phyloP scores from a whole-genome alignment of 2,329 filamentous ascomycete species.

The Aureobasidium sp. region DNA sequence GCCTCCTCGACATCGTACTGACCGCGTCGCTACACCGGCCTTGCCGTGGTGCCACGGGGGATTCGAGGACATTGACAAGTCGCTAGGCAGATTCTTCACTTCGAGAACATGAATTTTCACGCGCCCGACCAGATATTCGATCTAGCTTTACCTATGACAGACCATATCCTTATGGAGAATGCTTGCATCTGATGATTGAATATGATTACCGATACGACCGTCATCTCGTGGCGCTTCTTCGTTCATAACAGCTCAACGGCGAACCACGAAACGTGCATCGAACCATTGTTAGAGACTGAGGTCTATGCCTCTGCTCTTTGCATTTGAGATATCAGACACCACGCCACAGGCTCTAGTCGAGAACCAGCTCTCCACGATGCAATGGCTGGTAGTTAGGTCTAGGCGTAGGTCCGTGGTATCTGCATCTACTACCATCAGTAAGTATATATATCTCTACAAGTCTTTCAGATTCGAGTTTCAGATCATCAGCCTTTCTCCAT shows the following conservation, averaged over 20 bases:
- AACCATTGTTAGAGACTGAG: not conserved
- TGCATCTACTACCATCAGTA: not conserved
- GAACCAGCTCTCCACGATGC: not conserved
- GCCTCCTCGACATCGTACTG: not conserved
- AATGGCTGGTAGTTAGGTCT: not conserved
- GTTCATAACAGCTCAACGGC: not conserved
- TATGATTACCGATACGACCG: not conserved
- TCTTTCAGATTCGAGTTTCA: not conserved
- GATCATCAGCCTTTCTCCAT: not conserved
- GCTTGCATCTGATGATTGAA: not conserved
- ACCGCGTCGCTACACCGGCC: not conserved
- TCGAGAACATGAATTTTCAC: not conserved
- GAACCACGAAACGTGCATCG: conserved; percentile 4
- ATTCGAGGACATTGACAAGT: not conserved
- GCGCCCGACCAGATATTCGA: not conserved
- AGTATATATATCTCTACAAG: not conserved
- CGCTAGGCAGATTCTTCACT: too few species aligned
- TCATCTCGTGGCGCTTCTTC: not conserved
- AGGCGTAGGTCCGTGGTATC: not conserved
- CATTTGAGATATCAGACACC: not conserved
- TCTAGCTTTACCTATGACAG: not conserved
- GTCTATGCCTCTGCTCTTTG: not conserved
- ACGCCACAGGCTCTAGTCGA: not conserved
- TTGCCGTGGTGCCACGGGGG: not conserved
- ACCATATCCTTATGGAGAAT: not conserved